Evolutionary conservation across 2,329 filamentous ascomycete species (phyloP), one percentile per base, ranked within the genome.

Genomic region (Harringtonia lauricola): DNA sequence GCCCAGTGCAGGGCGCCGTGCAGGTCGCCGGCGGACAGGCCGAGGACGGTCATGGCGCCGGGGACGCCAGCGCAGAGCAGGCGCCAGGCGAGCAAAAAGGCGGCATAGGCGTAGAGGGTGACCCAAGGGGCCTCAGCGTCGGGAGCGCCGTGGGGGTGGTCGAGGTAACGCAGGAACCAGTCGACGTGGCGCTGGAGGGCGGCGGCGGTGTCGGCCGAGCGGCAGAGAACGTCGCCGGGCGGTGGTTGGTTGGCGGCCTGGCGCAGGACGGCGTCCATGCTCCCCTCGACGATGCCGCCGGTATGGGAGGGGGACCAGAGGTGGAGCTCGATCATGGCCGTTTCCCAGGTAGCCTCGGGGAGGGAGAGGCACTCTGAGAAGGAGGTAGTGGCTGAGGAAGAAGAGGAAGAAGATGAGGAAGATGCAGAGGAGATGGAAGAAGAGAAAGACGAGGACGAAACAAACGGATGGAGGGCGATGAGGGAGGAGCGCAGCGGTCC

Each of bases 251-350:
- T 52, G 2, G 59, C 57, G 10, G 55, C 54, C 26, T 60, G 59
- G 9, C 49, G 54, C 24, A 65, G 42, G 17, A 62, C 52, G 0
- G 55, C 55, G 31, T 65, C 60, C 39, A 66, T 56, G 24, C 55
- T 63, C 12, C 55, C 55, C 10, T 54, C 59, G 0, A 66, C 59
- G 15, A 65, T 60, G 1, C 63, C 64, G 29, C 35, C 35, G 12
- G 62, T 66, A 43, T 66, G 64, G 3, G 59, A 55, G 3, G 61
- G 59, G 0, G 63, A 65, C 64, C 64, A 66, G 33, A 66, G 55
- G 39, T 63, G 62, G 6, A 65, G 51, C 42, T 66, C 63, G 18
- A 66, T 57, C 63, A 65, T 66, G 30, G 62, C 64, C 8, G 56
- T 64, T 36, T 64, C 54, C 64, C 64, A 66, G 7, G 60, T 63